Base-by-base conservation (phyloP, 495 filamentous ascomycete genomes). In the Parathielavia appendiculata region DNA sequence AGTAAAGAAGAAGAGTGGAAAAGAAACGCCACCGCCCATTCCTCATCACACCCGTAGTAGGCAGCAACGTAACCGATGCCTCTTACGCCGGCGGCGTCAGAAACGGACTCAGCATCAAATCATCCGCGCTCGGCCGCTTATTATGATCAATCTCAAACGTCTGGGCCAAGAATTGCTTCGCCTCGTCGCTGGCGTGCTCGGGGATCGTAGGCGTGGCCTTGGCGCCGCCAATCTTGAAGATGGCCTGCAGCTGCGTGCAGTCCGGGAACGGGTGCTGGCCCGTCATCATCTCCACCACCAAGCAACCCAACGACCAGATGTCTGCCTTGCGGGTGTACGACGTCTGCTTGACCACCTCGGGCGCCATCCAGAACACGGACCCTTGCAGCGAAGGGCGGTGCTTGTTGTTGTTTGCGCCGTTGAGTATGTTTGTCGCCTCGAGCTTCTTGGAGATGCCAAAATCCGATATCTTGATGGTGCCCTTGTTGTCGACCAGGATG, bases 311-410 rank as follows among this genome's bases (percentile, higher is more conserved):
- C 54, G 90, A 95, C 93, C 93, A 99, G 68, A 99, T 97, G 70
- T 99, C 93, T n/a, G 95, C 93, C 75, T 99, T 99, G 69, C 92
- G 91, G 0, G 93, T 97, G 70, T 99, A 96, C 0, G 90, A 89
- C 1, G 92, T 97, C 73, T 97, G 93, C 60, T 91, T 91, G 52
- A 99, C 95, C 34, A 99, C 93, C 73, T 99, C 93, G 30, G 93
- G 93, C 3, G 93, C 93, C 93, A 99, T 99, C 93, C 93, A 99
- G 73, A 97, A 99, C 46, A 99, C 93, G 54, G 90, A 96, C 32
- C 93, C 93, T 66, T 99, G 93, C 13, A 99, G 78, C 1, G 92
- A 97, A 3, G 95, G 92, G 13, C 93, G 86, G 69, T 95, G 83
- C 60, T 86, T 82, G 73, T 89, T 86, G 59, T 87, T 80, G 47